Base-by-base conservation (phyloP, 164 flowering plant species). In the Stephania japonica region DNA sequence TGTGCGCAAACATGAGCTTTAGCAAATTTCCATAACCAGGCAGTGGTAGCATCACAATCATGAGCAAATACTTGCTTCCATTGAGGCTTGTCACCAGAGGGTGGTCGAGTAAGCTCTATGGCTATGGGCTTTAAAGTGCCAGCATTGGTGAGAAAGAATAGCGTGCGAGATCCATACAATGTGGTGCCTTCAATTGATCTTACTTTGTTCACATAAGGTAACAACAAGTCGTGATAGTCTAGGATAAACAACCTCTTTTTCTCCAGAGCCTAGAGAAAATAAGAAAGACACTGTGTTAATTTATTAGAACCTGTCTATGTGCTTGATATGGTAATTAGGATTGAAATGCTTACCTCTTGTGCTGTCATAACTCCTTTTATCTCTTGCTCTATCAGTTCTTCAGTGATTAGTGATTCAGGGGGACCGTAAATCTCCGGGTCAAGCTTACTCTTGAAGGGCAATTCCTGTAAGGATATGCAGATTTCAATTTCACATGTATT, bases 211-310 rank as follows among this genome's bases (percentile, higher is more conserved):
- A 79, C 79, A 43, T 67, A 80, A 13, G 87, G 85, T 26, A 82
- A 65, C 27, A 77, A 24, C n/a, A 74, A 10, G 68, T 84, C 95
- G 78, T 90, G 87, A 80, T 89, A 87, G 70, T 90, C 95, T 25
- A 89, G 8, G 18, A 90, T 76, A 50, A 80, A 82, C 11, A 84
- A 63, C 64, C 65, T 80, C 68, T 81, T 84, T 7, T 64, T 26
- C 21, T 80, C 38, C n/a, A 84, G 2, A 8, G 85, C 85, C 84
- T 82, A 78, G 65, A 24, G 25, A 49, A 47, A 25, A 18, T 9
- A 10, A 42, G 7, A 16, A 32, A 32, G 38, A 32, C 2, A 32
- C 38, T 2, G 38, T 32, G 38, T 32, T 27, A 27, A 27, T 27
- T 27, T 1, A 27, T 32, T 32, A 32, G 38, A 32, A 32, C 38